Evolutionary conservation across 73 alveolate species (phyloP), one percentile per base, ranked within the genome.

Genomic region (Paramecium bursaria): DNA sequence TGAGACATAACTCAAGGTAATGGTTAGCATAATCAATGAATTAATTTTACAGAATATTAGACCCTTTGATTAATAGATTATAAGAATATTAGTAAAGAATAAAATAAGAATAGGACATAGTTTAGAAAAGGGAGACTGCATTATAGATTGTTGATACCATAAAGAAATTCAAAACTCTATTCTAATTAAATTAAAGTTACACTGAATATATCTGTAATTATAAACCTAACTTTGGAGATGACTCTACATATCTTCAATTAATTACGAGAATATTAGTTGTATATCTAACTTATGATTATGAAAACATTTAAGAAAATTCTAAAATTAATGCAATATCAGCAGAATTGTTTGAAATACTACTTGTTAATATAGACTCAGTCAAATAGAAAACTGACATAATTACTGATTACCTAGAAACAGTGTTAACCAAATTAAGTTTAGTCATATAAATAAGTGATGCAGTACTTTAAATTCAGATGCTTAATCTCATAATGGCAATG

Each of bases 1-100:
- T 90, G 13, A 85, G 95, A 44, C 89, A 86, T 79, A 87, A 87
- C 85, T 44, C 93, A 3, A 90, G 75, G 86, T 86, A 91, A 61
- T 90, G 95, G 95, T 79, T 90, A 13, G 75, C 82, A 53, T 90
- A 90, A 80, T 82, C 88, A 29, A 47, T 46, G 15, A 87, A 74
- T 27, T 73, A 75, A 29, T 90, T 77, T 73, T 50, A 73, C n/a
- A 77, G 90, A 90, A 87, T 90, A 15, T 50, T 90, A 47, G 93
- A 90, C 31, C 95, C 95, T 5, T 73, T 90, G 30, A 31, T 90
- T 73, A 13, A 30, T 2, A 49, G 85, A 33, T 90, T 90, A 86
- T 35, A 80, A n/a, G 87, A 87, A 48, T 67, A 50, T 30, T 23
- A 50, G 27, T 13, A 52, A 54, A 46, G 51, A 14, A 76, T 76